phyloP scores from a whole-genome alignment of 2,329 filamentous ascomycete species.

The Mycosphaerella sp. region DNA sequence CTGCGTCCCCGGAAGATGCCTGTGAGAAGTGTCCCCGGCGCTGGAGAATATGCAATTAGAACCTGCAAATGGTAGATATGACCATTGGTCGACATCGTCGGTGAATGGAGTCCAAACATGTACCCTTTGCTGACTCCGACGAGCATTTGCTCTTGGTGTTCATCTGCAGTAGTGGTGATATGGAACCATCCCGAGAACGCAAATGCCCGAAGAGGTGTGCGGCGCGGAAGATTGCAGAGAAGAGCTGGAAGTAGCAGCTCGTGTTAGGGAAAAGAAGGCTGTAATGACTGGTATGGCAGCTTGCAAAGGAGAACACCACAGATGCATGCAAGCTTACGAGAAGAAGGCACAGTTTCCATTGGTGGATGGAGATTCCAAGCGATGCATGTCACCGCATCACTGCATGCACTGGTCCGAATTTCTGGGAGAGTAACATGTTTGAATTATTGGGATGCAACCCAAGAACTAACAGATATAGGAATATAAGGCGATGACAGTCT shows the following conservation, averaged over 20 bases:
- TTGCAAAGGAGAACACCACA: conserved; percentile 2
- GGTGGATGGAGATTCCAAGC: background rate
- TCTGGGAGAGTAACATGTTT: background rate
- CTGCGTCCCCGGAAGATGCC: background rate
- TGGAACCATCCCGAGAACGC: background rate
- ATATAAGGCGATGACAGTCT: background rate
- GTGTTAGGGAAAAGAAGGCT: background rate
- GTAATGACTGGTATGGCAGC: background rate
- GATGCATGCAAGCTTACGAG: background rate
- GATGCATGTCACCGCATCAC: background rate
- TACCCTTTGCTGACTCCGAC: no score
- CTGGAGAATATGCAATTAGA: no score
- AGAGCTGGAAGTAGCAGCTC: background rate
- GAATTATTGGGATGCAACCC: background rate
- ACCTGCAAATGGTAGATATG: no score
- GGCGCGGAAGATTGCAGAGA: background rate
- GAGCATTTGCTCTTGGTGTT: background rate
- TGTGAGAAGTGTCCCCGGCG: background rate
- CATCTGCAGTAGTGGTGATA: background rate
- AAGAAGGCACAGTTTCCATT: background rate
- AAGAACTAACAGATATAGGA: background rate
- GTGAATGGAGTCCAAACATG: no score
- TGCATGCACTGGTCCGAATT: background rate
- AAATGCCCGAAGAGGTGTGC: background rate
- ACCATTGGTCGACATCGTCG: no score